phyloP scores from a whole-genome alignment of 2,329 filamentous ascomycete species.

The Penicillium sp. region DNA sequence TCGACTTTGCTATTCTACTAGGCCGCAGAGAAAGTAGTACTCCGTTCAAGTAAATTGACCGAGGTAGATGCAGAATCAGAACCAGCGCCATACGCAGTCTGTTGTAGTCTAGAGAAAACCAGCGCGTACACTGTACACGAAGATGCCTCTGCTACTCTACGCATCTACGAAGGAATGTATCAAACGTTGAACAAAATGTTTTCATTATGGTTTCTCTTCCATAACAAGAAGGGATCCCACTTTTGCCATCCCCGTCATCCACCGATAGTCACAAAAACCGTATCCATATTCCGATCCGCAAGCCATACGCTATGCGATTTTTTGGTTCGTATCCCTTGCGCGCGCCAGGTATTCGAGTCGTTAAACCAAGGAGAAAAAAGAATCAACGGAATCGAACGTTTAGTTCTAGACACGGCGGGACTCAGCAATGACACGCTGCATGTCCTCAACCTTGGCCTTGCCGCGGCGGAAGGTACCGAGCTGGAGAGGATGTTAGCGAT shows the following conservation, averaged over 20 bases:
- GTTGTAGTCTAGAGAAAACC: not conserved
- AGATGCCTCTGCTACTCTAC: not conserved
- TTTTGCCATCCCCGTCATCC: constrained; percentile 29
- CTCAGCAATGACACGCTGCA: constrained; percentile 96
- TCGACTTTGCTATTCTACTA: not conserved
- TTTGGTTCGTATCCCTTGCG: constrained; percentile 25
- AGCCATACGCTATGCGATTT: constrained; percentile 24
- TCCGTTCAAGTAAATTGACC: too few relatives aligned
- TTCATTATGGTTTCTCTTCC: constrained; percentile 31
- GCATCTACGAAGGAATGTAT: constrained; percentile 2
- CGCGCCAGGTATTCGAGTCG: constrained; percentile 26
- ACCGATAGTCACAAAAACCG: constrained; percentile 23
- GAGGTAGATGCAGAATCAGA: too few relatives aligned
- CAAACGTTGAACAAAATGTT: constrained; percentile 24
- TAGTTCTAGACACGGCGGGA: constrained; percentile 73
- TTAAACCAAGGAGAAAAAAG: constrained; percentile 28
- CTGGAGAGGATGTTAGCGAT: constrained; percentile 46
- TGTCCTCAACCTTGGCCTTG: constrained; percentile 99
- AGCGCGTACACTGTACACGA: too few relatives aligned
- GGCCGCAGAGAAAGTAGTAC: too few relatives aligned
- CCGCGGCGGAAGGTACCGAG: constrained; percentile 98
- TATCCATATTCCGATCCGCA: constrained; percentile 24
- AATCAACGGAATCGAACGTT: constrained; percentile 32
- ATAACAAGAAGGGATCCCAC: constrained; percentile 24
- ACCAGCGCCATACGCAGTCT: too few relatives aligned